Base-by-base conservation (phyloP, 2,329 filamentous ascomycete species). In the Fusarium sp. region DNA sequence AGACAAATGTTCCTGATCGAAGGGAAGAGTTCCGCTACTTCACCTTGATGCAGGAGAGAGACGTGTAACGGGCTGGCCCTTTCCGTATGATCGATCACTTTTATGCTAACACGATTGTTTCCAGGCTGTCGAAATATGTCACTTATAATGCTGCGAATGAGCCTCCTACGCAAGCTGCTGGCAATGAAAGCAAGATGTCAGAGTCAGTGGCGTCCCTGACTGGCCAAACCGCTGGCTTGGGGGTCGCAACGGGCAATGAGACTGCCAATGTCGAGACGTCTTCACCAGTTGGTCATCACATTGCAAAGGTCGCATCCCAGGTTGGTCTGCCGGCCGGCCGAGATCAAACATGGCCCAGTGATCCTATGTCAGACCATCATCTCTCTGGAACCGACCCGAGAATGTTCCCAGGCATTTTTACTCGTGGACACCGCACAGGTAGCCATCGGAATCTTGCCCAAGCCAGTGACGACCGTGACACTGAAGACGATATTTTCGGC, bases 1-100 rank as follows among this genome's bases (percentile, higher is more conserved):
- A 98, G 84, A 97, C 94, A 67, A 99, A 99, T 80, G 94, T 99
- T 12, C 96, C 96, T 6, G 94, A 98, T 81, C 93, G 97, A 69
- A 89, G 96, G 61, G 94, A 97, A 80, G 93, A 94, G 54, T 99
- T 97, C 80, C 88, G 96, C 63, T 91, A 97, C 77, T 93, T 97
- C 78, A 98, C 96, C 0, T 86, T 97, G 77, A 83, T 92, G 61
- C 93, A 96, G 78, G 96, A 99, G 83, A 87, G 94, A 77, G 89
- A 91, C 57, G 93, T 98, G 96, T 96, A 85, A 87, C 91, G 86
- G 28, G 19, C 30, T 70, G 11, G 35, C 49, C n/a, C 59, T 25
- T 43, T 16, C n/a, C 52, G 28, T 42, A 32, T 30, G 9, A 4
- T 19, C 30, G 5, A n/a, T 28, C 33, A 40, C 38, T 19, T 30